Percentiles rank a stretch among this genome's conserved stretches.
These are phyloP conservation scores for Astrephomene gubernaculifera DNA, from an alignment of 139 green algal genomes.

Conservation along the genomic window DNA sequence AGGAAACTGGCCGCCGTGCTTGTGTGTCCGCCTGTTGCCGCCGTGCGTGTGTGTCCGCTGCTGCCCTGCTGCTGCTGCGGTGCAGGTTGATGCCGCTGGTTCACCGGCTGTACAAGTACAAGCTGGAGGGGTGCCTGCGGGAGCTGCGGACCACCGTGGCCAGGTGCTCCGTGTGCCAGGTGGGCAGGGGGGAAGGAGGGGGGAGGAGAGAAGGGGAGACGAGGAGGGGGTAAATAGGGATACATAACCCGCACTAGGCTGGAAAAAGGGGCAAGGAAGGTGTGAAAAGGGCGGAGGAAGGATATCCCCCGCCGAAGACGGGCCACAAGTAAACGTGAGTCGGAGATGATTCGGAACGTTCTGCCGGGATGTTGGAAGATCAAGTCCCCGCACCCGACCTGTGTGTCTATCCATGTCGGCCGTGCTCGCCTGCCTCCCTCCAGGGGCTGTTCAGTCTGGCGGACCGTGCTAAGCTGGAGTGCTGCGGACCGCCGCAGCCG, in stretches of 20 bases:
- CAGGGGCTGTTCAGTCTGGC: conserved; percentile 47
- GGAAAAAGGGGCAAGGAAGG: too few species aligned
- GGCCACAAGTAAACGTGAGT: too few species aligned
- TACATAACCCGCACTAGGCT: too few species aligned
- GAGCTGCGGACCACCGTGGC: conserved; percentile 45
- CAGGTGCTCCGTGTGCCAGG: conserved; percentile 45
- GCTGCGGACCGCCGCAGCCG: background rate
- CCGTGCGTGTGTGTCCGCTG: background rate
- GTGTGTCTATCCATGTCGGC: background rate
- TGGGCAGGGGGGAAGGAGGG: background rate
- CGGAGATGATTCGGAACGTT: too few species aligned
- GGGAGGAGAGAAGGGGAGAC: too few species aligned
- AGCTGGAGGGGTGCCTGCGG: conserved; percentile 46
- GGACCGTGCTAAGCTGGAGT: conserved; percentile 31
- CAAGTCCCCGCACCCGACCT: too few species aligned
- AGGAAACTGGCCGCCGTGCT: too few species aligned
- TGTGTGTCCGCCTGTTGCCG: too few species aligned
- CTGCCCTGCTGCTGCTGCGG: background rate
- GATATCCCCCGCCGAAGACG: too few species aligned
- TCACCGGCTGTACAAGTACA: conserved; percentile 52
- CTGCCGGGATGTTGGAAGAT: too few species aligned
- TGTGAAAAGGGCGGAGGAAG: too few species aligned
- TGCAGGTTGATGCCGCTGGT: conserved; percentile 19
- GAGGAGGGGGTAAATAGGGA: too few species aligned
- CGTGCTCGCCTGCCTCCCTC: background rate